These are phyloP conservation scores for Cercophora samala DNA, from an alignment of 495 filamentous ascomycete species.

Conservation along the genomic window DNA sequence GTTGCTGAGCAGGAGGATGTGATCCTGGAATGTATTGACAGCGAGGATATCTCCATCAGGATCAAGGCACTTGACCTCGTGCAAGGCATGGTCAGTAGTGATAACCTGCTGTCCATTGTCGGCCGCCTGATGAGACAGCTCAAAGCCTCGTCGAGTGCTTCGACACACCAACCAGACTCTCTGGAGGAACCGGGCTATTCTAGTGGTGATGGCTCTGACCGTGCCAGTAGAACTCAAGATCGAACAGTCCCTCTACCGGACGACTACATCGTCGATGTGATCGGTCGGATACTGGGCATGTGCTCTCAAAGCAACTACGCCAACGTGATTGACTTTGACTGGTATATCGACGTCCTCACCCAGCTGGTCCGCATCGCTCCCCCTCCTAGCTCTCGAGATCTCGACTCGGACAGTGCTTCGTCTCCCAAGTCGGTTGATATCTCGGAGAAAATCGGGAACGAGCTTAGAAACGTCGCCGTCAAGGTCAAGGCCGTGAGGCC, in stretches of 20 bases:
- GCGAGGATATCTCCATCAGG: constrained; percentile 92
- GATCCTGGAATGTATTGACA: constrained; percentile 92
- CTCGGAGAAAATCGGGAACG: constrained; percentile 70
- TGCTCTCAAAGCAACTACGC: constrained; percentile 88
- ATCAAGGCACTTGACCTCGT: constrained; percentile 87
- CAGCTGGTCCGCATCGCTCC: constrained; percentile 71
- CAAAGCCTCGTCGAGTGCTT: constrained; percentile 46
- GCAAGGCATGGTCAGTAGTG: constrained; percentile 82
- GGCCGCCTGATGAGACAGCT: constrained; percentile 84
- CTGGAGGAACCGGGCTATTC: constrained; percentile 46
- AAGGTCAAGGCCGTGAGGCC: constrained; percentile 76
- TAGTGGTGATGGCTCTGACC: constrained; percentile 53
- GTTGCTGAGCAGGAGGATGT: constrained; percentile 91
- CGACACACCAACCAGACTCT: constrained; percentile 32
- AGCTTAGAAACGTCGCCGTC: constrained; percentile 86
- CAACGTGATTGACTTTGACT: constrained; percentile 85
- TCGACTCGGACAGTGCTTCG: constrained; percentile 43
- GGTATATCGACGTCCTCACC: constrained; percentile 85
- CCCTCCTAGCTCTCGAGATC: constrained; percentile 42
- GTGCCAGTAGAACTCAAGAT: constrained; percentile 33
- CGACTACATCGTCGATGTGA: constrained; percentile 76
- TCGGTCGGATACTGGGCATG: constrained; percentile 78
- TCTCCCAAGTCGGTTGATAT: constrained; percentile 47
- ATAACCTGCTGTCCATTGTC: constrained; percentile 79
- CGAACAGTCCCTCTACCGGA: constrained; percentile 59